These are phyloP conservation scores for Esteya vermicola DNA, from an alignment of 2,329 filamentous ascomycete genomes.

Conservation along the genomic window DNA sequence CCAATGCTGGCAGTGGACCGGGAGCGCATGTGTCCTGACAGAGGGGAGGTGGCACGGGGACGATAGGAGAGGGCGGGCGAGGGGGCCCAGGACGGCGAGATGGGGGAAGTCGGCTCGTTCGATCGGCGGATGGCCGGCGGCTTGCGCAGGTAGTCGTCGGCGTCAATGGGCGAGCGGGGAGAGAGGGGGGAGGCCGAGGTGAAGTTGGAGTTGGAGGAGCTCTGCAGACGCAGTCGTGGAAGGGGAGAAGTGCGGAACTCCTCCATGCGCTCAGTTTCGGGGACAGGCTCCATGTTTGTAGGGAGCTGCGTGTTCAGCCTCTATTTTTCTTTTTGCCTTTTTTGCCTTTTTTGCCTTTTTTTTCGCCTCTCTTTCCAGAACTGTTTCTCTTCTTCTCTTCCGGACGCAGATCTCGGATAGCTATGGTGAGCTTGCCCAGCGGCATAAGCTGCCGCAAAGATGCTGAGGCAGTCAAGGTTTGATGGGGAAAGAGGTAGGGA, in stretches of 20 bases:
- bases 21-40: slow-evolving; percentile 44
- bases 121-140: slow-evolving; percentile 40
- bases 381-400: no score
- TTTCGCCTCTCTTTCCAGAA: no score
- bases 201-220: slow-evolving; percentile 3
- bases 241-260: slow-evolving; percentile 46
- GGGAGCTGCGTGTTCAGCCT: no score
- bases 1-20: slow-evolving; percentile 41
- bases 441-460: no score
- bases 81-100: slow-evolving; percentile 33
- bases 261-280: slow-evolving; percentile 55
- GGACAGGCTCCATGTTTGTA: slow-evolving; percentile 48
- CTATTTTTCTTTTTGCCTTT: no score
- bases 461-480: no score
- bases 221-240: slow-evolving; percentile 36
- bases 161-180: slow-evolving; percentile 8
- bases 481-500: background rate
- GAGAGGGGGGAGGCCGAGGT: slow-evolving; percentile 21
- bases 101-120: slow-evolving; percentile 43
- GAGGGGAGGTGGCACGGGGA: slow-evolving; percentile 47
- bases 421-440: no score
- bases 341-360: no score
- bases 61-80: slow-evolving; percentile 38
- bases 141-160: slow-evolving; percentile 23
- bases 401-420: no score